Conservation (phyloP, 768 basidiomycete genomes). For the Tricholoma bakamatsutake region DNA sequence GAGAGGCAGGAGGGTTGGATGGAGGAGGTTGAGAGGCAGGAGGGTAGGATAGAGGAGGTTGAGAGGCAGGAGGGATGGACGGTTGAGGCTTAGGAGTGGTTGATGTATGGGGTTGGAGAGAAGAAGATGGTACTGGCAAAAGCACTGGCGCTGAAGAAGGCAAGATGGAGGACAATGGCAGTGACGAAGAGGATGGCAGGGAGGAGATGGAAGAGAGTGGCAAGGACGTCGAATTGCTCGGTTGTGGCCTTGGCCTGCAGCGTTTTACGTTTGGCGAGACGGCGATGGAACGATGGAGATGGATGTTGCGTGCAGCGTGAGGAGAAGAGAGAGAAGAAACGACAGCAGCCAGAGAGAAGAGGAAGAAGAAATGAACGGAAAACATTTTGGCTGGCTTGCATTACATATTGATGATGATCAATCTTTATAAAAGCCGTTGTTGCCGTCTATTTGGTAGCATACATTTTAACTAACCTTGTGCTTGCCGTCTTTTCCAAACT, state of each 20-base stretch:
- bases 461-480: conserved; percentile 81
- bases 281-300: conserved; percentile 37
- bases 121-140: neutral
- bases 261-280: conserved; percentile 8
- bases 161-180: no score
- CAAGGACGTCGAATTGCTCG: neutral
- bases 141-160: no score
- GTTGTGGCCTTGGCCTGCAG: no score
- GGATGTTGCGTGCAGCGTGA: conserved; percentile 29
- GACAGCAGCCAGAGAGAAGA: conserved; percentile 28
- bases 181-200: no score
- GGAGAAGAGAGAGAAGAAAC: conserved; percentile 34
- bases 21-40: no score
- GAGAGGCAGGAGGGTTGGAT: no score
- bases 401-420: no score
- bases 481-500: conserved; percentile 60
- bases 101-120: conserved; percentile 8
- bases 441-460: conserved; percentile 38
- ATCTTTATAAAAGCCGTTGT: neutral
- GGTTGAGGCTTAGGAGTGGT: conserved; percentile 16
- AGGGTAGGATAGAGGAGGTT: conserved; percentile 6
- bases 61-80: conserved; percentile 4
- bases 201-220: no score
- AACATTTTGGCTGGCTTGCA: neutral
- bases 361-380: neutral